Evolutionary conservation across 2,329 filamentous ascomycete species (phyloP), one percentile per base, ranked within the genome.

Genomic region (Chrysosporium queenslandicum): DNA sequence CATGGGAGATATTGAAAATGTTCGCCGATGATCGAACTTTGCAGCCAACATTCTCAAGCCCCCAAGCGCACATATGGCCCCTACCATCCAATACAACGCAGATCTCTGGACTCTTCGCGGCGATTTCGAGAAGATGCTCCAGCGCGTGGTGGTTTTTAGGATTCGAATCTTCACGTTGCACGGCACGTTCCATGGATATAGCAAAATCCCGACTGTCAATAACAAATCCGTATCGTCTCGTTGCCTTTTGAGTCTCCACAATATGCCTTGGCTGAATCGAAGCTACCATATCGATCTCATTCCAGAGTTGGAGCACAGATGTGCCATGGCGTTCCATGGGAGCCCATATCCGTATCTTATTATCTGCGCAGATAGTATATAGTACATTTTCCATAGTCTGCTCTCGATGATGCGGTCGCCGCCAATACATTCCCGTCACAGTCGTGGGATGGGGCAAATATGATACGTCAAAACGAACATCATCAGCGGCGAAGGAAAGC

Each of bases 11-110:
- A 63, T 88, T 92, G 72, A 92, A 94, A n/a, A 91, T 79, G 56
- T 83, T 81, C 25, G 81, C 76, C 3, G 78, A 75, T 54, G 79
- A 80, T 58, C 79, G 80, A 29, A 76, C 73, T 62, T 83, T 87
- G 60, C 80, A 82, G 32, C 85, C 84, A 18, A 94, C 79, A 62
- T 91, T 90, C 66, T 97, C 90, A 52, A 98, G 71, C 0, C 88
- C 91, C 87, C 91, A 96, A 0, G 87, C 88, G 37, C 87, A 89
- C 85, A 97, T 87, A 58, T 83, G 82, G 1, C 91, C 91, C 45
- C 77, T 74, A n/a, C 83, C 82, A 67, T 97, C 88, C 45, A 95
- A 74, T 7, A 91, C 82, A 21, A 97, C 77, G 59, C 89, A 92
- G 2, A 98, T 80, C 64, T 98, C 92, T 0, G 90, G 87, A 52